A percentile compares a stretch with the other conserved stretches of the same genome.
Conservation (phyloP, 2,329 filamentous ascomycete genomes). For the Aspergillus calidoustus region DNA sequence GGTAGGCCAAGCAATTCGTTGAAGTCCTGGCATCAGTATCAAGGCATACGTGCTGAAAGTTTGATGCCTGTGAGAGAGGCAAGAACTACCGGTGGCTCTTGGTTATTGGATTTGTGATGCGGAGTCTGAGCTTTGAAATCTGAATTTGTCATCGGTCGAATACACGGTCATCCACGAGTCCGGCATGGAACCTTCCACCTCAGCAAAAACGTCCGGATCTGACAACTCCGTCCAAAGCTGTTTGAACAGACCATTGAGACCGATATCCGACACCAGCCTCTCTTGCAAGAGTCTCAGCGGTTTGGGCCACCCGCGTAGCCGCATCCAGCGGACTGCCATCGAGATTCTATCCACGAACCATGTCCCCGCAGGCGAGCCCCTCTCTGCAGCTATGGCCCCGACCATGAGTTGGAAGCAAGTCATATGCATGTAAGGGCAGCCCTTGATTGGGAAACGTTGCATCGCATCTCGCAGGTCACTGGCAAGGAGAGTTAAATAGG, state of each 20-base stretch:
- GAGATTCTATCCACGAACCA: slow-evolving; percentile 11
- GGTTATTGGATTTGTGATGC: neutral
- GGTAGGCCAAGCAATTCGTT: too few relatives aligned
- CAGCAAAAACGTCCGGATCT: neutral
- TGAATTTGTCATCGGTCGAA: neutral
- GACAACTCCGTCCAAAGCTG: slow-evolving; percentile 3
- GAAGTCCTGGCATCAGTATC: too few relatives aligned
- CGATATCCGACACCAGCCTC: neutral
- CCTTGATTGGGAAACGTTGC: slow-evolving; percentile 3
- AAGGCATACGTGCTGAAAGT: neutral
- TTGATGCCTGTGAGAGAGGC: neutral
- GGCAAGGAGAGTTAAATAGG: slow-evolving; percentile 11
- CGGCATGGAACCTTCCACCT: neutral
- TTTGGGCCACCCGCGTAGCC: slow-evolving; percentile 2
- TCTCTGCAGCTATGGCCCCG: slow-evolving; percentile 9
- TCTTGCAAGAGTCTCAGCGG: slow-evolving; percentile 4
- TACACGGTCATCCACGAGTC: neutral
- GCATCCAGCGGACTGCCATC: slow-evolving; percentile 5
- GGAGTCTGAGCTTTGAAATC: neutral
- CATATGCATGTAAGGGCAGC: slow-evolving; percentile 12
- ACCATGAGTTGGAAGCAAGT: slow-evolving; percentile 10
- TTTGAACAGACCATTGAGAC: neutral
- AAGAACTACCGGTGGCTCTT: neutral
- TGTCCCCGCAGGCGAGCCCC: neutral
- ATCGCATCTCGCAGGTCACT: slow-evolving; percentile 6